phyloP scores from a whole-genome alignment of 2,329 filamentous ascomycete species.

The Ascochyta clinopodiicola region DNA sequence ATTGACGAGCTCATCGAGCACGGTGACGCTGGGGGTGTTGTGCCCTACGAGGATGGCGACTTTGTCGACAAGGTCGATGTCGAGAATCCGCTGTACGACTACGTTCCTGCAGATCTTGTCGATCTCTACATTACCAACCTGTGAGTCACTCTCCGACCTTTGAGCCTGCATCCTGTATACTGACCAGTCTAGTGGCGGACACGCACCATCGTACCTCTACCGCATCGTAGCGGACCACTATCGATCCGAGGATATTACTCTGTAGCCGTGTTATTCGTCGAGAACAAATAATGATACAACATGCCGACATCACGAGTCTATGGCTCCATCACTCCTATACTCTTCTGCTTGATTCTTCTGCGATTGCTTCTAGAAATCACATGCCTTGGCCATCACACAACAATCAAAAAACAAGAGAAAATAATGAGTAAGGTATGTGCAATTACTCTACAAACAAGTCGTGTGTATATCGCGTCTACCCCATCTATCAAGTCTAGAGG shows the following conservation, averaged over 20 bases:
- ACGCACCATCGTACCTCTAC: slow-evolving; percentile 75
- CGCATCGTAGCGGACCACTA: slow-evolving; percentile 78
- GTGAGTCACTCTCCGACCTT: slow-evolving; percentile 56
- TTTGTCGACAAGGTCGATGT: slow-evolving; percentile 81
- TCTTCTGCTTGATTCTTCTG: too few species aligned
- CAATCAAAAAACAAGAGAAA: too few species aligned
- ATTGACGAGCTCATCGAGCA: slow-evolving; percentile 84
- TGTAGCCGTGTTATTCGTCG: slow-evolving; percentile 32
- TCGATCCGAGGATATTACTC: slow-evolving; percentile 72
- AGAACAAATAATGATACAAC: background rate
- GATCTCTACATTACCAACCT: slow-evolving; percentile 87
- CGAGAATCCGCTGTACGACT: slow-evolving; percentile 80
- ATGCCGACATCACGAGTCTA: too few species aligned
- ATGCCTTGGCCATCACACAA: background rate
- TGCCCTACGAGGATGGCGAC: slow-evolving; percentile 78
- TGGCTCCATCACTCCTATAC: too few species aligned
- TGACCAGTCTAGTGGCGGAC: slow-evolving; percentile 61
- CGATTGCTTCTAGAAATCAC: background rate
- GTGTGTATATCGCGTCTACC: slow-evolving; percentile 12
- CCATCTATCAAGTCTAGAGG: slow-evolving; percentile 13
- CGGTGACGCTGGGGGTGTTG: slow-evolving; percentile 78
- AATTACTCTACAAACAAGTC: slow-evolving; percentile 9
- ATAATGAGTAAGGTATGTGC: slow-evolving; percentile 1
- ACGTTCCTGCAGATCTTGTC: slow-evolving; percentile 76
- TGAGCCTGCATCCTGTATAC: background rate